These are phyloP conservation scores for Coniosporium apollinis DNA, from an alignment of 495 filamentous ascomycete genomes.

Conservation along the genomic window DNA sequence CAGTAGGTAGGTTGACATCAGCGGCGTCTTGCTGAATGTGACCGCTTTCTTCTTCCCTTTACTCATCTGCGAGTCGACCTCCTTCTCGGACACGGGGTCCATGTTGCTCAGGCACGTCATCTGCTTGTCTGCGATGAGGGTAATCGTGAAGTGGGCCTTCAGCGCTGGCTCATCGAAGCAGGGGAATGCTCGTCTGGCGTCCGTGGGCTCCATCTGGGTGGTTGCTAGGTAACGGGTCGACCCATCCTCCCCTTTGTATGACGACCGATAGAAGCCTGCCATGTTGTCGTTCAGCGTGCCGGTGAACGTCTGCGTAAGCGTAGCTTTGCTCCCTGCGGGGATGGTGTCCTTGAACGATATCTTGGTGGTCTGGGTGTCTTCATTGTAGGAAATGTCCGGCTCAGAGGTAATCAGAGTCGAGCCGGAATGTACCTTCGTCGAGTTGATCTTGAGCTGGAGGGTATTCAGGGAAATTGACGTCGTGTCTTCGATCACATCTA, in stretches of 20 bases:
- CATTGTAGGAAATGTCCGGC: conserved; percentile 41
- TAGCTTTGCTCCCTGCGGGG: conserved; percentile 40
- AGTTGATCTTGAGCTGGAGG: conserved; percentile 70
- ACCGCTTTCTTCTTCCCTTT: conserved; percentile 48
- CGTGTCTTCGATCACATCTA: conserved; percentile 74
- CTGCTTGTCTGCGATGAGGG: conserved; percentile 54
- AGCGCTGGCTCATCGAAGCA: conserved; percentile 66
- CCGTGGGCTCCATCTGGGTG: conserved; percentile 71
- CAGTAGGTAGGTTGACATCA: conserved; percentile 65
- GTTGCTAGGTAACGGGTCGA: conserved; percentile 49
- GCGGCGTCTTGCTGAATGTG: conserved; percentile 54
- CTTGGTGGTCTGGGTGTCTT: conserved; percentile 44
- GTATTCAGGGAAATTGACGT: conserved; percentile 78
- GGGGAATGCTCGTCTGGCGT: conserved; percentile 56
- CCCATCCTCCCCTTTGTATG: conserved; percentile 50
- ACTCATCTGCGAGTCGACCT: conserved; percentile 36
- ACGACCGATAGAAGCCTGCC: conserved; percentile 69
- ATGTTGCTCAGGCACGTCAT: conserved; percentile 68
- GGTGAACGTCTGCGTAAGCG: conserved; percentile 48
- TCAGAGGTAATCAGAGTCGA: conserved; percentile 37
- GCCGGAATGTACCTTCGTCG: conserved; percentile 44
- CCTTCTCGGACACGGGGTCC: conserved; percentile 51
- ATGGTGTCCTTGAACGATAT: conserved; percentile 44
- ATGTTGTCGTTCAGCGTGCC: conserved; percentile 62
- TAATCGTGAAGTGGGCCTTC: conserved; percentile 58